Base-by-base conservation (phyloP, 805 yeast genomes). In the Pichia californica region DNA sequence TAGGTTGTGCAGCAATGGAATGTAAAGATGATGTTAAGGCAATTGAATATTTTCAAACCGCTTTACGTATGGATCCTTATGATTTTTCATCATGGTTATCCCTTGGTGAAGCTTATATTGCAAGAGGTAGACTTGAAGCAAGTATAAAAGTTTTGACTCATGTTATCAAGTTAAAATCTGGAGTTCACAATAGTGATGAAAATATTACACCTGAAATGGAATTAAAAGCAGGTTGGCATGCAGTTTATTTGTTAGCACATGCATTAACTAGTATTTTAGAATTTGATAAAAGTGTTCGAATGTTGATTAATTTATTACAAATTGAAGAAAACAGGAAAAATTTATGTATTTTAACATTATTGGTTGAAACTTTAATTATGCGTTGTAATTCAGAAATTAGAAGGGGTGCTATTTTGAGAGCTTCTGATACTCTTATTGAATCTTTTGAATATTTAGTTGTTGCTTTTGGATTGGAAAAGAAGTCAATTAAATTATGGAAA, bases 51-150 rank as follows among this genome's bases (percentile, higher is more conserved):
- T 88, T 87, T 57, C 99, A 93, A 62, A 75, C 80, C 23, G 88
- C 96, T 1, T 68, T 93, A 38, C 72, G 97, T 48, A 66, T 83
- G 50, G 68, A 79, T 34, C 67, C 83, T 0, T 50, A 56, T 41
- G 97, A 93, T 61, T 59, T 76, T 2, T 82, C 85, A 50, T 82
- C 95, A 2, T 91, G 98, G 97, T 69, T 84, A 25, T 96, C 96
- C 1, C 67, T 93, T n/a, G 99, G 99, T n/a, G 98, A 93, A 59
- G 91, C 96, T 0, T 93, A 93, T 60, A 69, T 74, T 43, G 76
- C 79, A 21, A 78, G 93, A 60, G 99, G 99, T 2, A 72, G 96
- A 48, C 67, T 82, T 35, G 89, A 86, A 44, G 95, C 98, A 3
- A 87, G 96, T 0, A 69, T 76, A 9, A 88, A 85, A 60, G 97